phyloP scores from a whole-genome alignment of 177 flowering plant species.

The Vitis hybrid region DNA sequence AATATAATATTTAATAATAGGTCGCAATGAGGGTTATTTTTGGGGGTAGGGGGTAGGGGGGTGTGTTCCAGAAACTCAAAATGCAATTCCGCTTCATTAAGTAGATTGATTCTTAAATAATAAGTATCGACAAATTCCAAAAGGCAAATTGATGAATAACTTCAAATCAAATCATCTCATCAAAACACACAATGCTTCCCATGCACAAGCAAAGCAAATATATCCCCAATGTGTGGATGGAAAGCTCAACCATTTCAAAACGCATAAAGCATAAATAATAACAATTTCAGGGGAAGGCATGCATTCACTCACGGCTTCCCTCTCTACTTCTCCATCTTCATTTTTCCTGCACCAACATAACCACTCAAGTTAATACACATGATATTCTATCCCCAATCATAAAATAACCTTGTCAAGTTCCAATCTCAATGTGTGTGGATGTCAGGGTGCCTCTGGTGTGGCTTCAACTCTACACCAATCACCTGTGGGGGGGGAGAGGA shows the following conservation, averaged over 20 bases:
- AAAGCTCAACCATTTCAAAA: slow-evolving; percentile 16
- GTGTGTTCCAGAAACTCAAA: no score
- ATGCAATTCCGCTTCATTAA: no score
- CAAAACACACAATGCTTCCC: slow-evolving; percentile 20
- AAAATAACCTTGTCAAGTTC: background rate
- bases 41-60: no score
- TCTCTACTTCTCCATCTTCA: slow-evolving; percentile 12
- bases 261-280: slow-evolving; percentile 13
- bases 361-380: background rate
- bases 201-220: slow-evolving; percentile 3
- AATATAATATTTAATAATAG: no score
- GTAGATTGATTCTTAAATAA: background rate
- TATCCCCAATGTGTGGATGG: slow-evolving; percentile 5
- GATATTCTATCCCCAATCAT: background rate
- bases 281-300: slow-evolving; percentile 12
- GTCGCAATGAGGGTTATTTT: no score
- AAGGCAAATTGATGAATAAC: slow-evolving; percentile 2
- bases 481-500: no score
- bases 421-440: no score
- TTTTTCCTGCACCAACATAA: slow-evolving; percentile 1
- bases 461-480: no score
- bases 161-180: slow-evolving; percentile 8
- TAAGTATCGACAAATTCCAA: background rate
- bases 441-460: no score
- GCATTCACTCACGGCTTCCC: slow-evolving; percentile 5